Base-by-base conservation (phyloP, 177 flowering plant genomes). In the Vitis hybrid region DNA sequence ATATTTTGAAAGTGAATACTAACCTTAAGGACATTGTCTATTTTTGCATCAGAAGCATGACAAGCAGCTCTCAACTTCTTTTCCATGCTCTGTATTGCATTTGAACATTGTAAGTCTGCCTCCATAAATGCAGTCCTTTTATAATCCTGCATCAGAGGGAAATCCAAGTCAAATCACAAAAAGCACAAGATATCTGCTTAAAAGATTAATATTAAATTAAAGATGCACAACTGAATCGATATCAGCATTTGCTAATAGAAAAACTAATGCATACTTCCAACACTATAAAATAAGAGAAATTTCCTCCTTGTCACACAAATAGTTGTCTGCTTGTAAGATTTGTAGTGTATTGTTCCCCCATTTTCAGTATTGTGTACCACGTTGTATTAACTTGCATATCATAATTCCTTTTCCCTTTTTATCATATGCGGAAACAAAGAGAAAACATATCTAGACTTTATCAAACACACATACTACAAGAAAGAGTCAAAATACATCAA, bases 1-100 rank as follows among this genome's bases (percentile, higher is more conserved):
- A 41, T 41, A 41, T 41, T 17, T 41, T 10, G 12, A 46, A 11
- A 68, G 61, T 13, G 41, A 75, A 9, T 70, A 58, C 82, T 77
- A 72, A 90, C 99, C 86, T 89, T 88, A 17, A 90, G 59, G 27
- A 87, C 88, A 55, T 84, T 76, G 61, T 88, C 94, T 66, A 96
- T 66, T 74, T 82, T 96, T 57, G 97, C 90, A 86, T 86, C 93
- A 78, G 95, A 80, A 67, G 84, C 77, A 82, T 85, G 82, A 72
- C 98, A 96, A 71, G 91, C 91, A 67, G 79, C 84, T 73, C 98
- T 85, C 76, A 96, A 77, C 71, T 84, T 89, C 88, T 79, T 96
- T 70, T 92, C 99, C 97, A 96, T 96, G 74, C 69, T 75, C 59
- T 88, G 94, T 69, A 96, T 85, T 63, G 91, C 73, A 73, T 79